These are phyloP conservation scores for Fusarium chaquense DNA, from an alignment of 2,329 filamentous ascomycete genomes.

Conservation along the genomic window DNA sequence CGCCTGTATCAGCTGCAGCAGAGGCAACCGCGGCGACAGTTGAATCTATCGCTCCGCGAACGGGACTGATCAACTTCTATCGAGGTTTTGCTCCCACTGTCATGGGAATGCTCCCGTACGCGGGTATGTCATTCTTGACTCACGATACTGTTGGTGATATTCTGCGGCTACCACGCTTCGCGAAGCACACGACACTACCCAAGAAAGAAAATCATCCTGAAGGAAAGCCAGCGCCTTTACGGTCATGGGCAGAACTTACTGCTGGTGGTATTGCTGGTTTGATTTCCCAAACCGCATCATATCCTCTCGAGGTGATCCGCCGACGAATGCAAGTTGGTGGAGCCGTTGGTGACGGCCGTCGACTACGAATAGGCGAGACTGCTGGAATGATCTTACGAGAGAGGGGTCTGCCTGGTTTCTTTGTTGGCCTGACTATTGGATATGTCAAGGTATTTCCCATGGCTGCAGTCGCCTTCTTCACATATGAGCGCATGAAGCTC, in stretches of 20 bases:
- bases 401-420: constrained; percentile 84
- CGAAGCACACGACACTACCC: constrained; percentile 80
- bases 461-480: constrained; percentile 77
- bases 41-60: constrained; percentile 65
- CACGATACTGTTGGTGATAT: constrained; percentile 92
- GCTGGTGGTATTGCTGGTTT: constrained; percentile 89
- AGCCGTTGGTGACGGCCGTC: constrained; percentile 88
- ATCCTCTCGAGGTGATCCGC: constrained; percentile 92
- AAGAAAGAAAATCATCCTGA: constrained; percentile 64
- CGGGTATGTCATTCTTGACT: constrained; percentile 93
- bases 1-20: constrained; percentile 53
- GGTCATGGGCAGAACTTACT: constrained; percentile 86
- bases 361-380: constrained; percentile 83
- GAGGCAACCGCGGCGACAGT: constrained; percentile 58
- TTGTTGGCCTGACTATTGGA: constrained; percentile 91
- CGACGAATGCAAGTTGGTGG: constrained; percentile 96
- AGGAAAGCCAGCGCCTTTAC: constrained; percentile 77
- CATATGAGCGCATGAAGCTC: constrained; percentile 73
- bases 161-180: constrained; percentile 76
- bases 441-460: constrained; percentile 95
- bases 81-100: constrained; percentile 91
- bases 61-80: constrained; percentile 91
- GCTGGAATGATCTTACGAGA: constrained; percentile 79
- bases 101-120: constrained; percentile 96
- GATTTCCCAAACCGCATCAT: constrained; percentile 90